phyloP scores from a whole-genome alignment of 768 basidiomycete species.

The Podaxis mareebaensis region DNA sequence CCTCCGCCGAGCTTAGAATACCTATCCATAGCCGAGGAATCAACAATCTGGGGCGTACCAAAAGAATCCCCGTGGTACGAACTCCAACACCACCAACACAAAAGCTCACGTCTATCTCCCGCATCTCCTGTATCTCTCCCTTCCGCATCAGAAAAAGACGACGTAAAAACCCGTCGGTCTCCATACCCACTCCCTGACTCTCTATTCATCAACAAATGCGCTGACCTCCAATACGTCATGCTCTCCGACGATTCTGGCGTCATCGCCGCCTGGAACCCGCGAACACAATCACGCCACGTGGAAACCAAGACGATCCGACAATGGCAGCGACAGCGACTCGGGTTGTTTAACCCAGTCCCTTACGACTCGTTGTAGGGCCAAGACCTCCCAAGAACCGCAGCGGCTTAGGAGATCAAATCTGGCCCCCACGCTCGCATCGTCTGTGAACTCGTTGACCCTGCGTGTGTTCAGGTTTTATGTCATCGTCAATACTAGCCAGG shows the following conservation, averaged over 20 bases:
- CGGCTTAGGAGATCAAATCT: not conserved
- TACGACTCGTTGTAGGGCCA: not conserved
- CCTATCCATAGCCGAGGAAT: slow-evolving; percentile 4
- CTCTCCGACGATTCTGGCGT: slow-evolving; percentile 8
- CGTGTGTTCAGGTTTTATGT: not conserved
- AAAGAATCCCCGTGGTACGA: slow-evolving; percentile 3
- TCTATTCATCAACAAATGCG: slow-evolving; percentile 1
- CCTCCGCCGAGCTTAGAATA: slow-evolving; percentile 7
- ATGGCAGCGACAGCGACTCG: slow-evolving; percentile 7
- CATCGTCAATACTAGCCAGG: not conserved
- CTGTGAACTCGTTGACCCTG: not conserved
- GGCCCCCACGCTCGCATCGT: not conserved
- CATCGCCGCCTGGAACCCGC: slow-evolving; percentile 4
- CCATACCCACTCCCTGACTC: not conserved
- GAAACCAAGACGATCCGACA: slow-evolving; percentile 3
- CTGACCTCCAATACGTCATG: slow-evolving; percentile 11
- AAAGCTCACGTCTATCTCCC: not conserved
- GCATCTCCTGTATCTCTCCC: too few relatives aligned
- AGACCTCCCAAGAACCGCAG: not conserved
- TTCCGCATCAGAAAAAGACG: too few relatives aligned
- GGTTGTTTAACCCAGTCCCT: slow-evolving; percentile 1
- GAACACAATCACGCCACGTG: not conserved
- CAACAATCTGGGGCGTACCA: slow-evolving; percentile 2
- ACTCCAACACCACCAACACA: not conserved
- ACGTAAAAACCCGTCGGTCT: not conserved